Conservation (phyloP, 257 asterid species). For the Nicotiana knightiana region DNA sequence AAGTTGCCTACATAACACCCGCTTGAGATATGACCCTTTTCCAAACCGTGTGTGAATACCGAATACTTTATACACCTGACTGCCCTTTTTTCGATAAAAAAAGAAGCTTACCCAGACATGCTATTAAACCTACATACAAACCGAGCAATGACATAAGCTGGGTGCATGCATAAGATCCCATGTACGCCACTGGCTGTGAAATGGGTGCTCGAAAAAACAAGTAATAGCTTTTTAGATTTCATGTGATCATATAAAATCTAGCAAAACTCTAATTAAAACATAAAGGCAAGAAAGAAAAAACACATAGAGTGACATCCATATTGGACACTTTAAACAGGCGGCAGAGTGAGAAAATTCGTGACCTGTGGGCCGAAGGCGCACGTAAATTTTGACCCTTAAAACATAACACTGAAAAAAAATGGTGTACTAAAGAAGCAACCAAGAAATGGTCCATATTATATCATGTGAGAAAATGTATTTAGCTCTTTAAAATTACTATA, state of each 20-base stretch:
- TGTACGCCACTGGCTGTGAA: not conserved
- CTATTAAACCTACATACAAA: no score
- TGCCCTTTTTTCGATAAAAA: no score
- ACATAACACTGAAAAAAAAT: not conserved
- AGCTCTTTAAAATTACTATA: not conserved
- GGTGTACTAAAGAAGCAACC: constrained; percentile 16
- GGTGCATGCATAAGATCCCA: no score
- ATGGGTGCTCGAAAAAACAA: not conserved
- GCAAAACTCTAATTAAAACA: not conserved
- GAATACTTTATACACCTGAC: no score
- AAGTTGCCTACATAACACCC: no score
- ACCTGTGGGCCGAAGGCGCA: constrained; percentile 12
- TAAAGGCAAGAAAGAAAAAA: not conserved
- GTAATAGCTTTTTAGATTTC: not conserved
- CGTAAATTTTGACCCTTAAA: constrained; percentile 7
- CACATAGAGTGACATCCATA: not conserved
- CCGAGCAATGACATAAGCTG: no score
- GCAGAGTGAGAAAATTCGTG: not conserved
- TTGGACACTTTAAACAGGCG: not conserved
- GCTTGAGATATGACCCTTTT: accelerated
- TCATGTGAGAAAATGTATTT: not conserved
- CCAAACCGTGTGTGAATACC: no score
- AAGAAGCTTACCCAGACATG: no score
- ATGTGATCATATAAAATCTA: not conserved
- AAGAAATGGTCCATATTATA: not conserved